Evolutionary conservation across 2,329 filamentous ascomycete species (phyloP), one percentile per base, ranked within the genome.

Genomic region (Phaeosphaeria sp.): DNA sequence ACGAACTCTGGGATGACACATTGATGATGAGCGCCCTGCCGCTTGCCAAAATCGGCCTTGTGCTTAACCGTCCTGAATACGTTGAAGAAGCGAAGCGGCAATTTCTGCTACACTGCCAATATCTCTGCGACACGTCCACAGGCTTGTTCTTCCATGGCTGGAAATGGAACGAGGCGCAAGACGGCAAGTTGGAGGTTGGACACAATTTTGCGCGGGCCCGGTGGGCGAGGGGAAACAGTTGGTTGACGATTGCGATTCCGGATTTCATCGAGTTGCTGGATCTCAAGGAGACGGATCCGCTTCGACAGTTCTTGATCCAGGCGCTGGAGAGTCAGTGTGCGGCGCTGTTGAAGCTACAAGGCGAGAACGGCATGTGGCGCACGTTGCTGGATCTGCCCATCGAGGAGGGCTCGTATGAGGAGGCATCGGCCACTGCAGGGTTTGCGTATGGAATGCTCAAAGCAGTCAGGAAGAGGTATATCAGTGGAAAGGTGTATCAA

Each of bases 11-110:
- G 91, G 91, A 93, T 65, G 91, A 94, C 73, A 94, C 91, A 6
- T 82, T 94, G 46, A 93, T 94, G 90, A 94, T 94, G 91, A 93
- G 90, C 0, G 90, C 92, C 6, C 79, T 93, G 77, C 91, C 91
- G 1, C 81, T 93, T 18, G 90, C 90, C 18, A 93, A 93, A 79
- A 93, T 93, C 59, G 91, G 91, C 0, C 83, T 88, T 55, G 80
- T 92, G 3, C 83, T 94, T 2, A 81, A 85, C 59, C 81, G 90
- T 1, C 89, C 89, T 0, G 84, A 90, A 64, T 94, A 94, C 72
- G 81, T 93, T 23, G 89, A 87, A 43, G 91, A 94, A 77, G 90
- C 90, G 11, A 92, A 92, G 78, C 82, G 85, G 7, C 91, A 93
- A 75, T 92, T 93, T 71, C 81, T 93, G 44, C 78, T 92, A 15